A percentile compares a stretch with the other conserved stretches of the same genome.
These are phyloP conservation scores for Xylaria nigripes DNA, from an alignment of 495 filamentous ascomycete genomes.

Conservation along the genomic window DNA sequence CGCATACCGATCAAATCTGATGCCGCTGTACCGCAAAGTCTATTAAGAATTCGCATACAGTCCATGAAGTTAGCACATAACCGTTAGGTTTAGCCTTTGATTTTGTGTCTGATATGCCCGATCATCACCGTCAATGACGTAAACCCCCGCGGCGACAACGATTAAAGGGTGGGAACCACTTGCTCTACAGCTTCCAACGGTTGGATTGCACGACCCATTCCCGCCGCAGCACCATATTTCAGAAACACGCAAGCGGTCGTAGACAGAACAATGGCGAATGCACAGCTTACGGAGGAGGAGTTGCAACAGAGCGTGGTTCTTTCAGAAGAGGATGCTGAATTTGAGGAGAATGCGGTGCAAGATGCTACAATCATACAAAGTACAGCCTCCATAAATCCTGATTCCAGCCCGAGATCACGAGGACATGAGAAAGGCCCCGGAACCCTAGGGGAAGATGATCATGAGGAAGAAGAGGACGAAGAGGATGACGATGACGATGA, in stretches of 20 bases:
- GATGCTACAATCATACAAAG: background rate
- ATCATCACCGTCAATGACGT: conserved; percentile 18
- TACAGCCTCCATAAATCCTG: background rate
- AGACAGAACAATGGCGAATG: conserved; percentile 32
- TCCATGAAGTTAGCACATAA: background rate
- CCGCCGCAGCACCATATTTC: background rate
- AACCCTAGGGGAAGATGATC: conserved; percentile 39
- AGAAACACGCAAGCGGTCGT: background rate
- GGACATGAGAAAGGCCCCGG: conserved; percentile 28
- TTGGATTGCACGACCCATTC: background rate
- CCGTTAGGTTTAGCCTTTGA: background rate
- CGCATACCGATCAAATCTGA: background rate
- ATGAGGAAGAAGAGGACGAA: conserved; percentile 41
- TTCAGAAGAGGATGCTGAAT: conserved; percentile 35
- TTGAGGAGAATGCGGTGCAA: conserved; percentile 19
- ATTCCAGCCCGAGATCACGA: background rate
- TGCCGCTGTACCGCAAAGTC: background rate
- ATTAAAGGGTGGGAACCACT: conserved; percentile 12
- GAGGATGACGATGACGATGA: conserved; percentile 42
- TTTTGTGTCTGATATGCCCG: conserved; percentile 15
- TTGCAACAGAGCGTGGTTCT: conserved; percentile 41
- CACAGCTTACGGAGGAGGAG: conserved; percentile 44
- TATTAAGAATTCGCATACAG: background rate
- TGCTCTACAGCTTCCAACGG: background rate
- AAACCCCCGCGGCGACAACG: conserved; percentile 14